Evolutionary conservation across 1,139 yeast genomes (phyloP), one percentile per base, ranked within the genome.

Genomic region (Meyerozyma carpophila): DNA sequence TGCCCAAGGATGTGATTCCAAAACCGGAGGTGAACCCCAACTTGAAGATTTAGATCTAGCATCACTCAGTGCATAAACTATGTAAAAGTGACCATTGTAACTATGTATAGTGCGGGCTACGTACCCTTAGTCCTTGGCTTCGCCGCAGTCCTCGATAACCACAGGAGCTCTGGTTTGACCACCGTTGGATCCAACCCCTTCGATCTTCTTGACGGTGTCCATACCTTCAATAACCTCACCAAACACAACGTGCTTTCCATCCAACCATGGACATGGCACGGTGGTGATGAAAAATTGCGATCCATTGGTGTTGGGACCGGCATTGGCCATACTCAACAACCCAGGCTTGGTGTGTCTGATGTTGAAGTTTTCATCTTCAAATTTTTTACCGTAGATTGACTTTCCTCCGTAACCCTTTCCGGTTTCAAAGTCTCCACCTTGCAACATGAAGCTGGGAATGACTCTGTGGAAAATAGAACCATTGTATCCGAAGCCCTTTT

Each of bases 401-500:
- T 58, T 64, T 36, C 74, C 74, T 41, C 74, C 74, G 52, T 61
- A 64, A 24, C 74, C 74, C 54, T 59, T 59, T 40, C 71, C 72
- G 46, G 67, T 65, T 50, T 65, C 68, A 47, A 65, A 65, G 54
- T 68, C 74, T 48, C 74, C 74, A 51, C 73, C 74, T 55, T 68
- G 74, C 53, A 68, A 61, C 73, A 68, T 68, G 54, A 68, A 68
- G 52, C 57, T 55, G n/a, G 73, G 73, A 43, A 68, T 68, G 25
- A 68, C 65, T 53, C 74, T 57, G 61, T 68, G 74, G 66, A 68
- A 67, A 26, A 83, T 73, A 47, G 97, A 90, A 60, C 80, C 82
- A 63, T 84, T 83, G 82, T 84, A 91, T 61, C 98, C 98, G 67
- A 78, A 91, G 50, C 98, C 98, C 79, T 91, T 86, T 79, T 91